Evolutionary conservation across 148 eudicot genomes (phyloP).

Genomic region (Arbutus unedo): DNA sequence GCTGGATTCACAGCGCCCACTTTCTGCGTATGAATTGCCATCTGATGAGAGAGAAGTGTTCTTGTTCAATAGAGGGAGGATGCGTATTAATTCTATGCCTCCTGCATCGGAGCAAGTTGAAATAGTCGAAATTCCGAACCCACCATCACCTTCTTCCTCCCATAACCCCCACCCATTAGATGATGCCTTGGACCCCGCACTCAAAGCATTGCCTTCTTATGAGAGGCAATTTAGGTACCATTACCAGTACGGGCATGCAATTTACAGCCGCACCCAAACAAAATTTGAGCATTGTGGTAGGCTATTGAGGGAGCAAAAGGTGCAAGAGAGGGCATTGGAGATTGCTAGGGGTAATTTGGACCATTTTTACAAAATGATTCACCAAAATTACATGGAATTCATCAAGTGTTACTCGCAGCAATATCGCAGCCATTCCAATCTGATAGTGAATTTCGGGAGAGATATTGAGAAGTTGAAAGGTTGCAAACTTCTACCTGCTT

Average conservation of each 20-base stretch:
- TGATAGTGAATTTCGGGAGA: constrained; percentile 62
- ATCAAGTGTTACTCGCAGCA: constrained; percentile 71
- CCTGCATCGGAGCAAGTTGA: constrained; percentile 67
- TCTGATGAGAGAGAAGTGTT: constrained; percentile 71
- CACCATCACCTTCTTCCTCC: constrained; percentile 47
- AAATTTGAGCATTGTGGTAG: constrained; percentile 60
- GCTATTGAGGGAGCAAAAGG: constrained; percentile 73
- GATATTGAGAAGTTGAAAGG: constrained; percentile 71
- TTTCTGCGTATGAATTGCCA: constrained; percentile 79
- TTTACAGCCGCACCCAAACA: constrained; percentile 52
- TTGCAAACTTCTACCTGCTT: constrained; percentile 60
- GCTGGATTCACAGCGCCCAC: constrained; percentile 59
- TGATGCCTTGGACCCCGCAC: constrained; percentile 85
- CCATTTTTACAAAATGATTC: constrained; percentile 64
- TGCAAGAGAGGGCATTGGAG: constrained; percentile 91
- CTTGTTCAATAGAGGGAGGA: constrained; percentile 73
- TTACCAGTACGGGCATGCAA: constrained; percentile 74
- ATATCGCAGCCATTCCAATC: constrained; percentile 61
- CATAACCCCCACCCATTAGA: constrained; percentile 76
- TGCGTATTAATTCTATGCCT: constrained; percentile 68
- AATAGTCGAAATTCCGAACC: constrained; percentile 46
- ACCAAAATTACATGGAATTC: constrained; percentile 76
- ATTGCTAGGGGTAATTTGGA: constrained; percentile 89
- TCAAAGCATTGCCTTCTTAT: constrained; percentile 91
- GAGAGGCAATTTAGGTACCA: constrained; percentile 91